Base-by-base conservation (phyloP, 1,284 basidiomycete genomes). In the Fomitopsis schrenkii region DNA sequence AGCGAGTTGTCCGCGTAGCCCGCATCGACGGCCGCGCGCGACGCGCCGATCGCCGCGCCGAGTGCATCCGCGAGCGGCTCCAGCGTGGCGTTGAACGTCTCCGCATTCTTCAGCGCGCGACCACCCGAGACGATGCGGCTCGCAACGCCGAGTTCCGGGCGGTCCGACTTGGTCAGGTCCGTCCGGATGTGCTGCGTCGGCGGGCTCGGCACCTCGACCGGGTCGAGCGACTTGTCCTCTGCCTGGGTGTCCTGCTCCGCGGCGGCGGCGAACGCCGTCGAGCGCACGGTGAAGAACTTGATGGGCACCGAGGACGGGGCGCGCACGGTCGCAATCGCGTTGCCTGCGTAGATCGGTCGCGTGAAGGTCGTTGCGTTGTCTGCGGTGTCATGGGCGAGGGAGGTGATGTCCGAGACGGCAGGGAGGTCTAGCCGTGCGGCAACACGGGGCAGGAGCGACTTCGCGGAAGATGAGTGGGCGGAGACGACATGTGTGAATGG, bases 1-100 rank as follows among this genome's bases (percentile, higher is more conserved):
- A 98, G 76, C 7, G 94, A 97, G 77, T 99, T 99, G 77, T 99
- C 97, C 55, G 95, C 95, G 71, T 99, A 99, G 1, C 97, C 97
- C 45, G 95, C 94, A 75, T 99, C 97, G 41, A 99, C 97, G 14
- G 97, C 97, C 9, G 97, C 97, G 65, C 97, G 88, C 33, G 94
- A 97, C 41, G 97, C 97, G 66, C 97, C 97, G 58, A 99, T 94
- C 35, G 97, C 97, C 22, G 97, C 97, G 60, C 94, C 94, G 38
- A 99, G 83, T 12, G 84, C 87, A 74, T 99, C 97, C 1, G 97
- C 95, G 10, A 99, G 84, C 0, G 97, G 97, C 72, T 97, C 93
- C 57, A 99, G 81, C 38, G 93, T 93, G 60, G 85, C 78, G 60
- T 90, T 86, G 79, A 99, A 99, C 58, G 91, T 97, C 71, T 97